Conservation (phyloP, 257 asterid species). For the Pogostemon cablin region DNA sequence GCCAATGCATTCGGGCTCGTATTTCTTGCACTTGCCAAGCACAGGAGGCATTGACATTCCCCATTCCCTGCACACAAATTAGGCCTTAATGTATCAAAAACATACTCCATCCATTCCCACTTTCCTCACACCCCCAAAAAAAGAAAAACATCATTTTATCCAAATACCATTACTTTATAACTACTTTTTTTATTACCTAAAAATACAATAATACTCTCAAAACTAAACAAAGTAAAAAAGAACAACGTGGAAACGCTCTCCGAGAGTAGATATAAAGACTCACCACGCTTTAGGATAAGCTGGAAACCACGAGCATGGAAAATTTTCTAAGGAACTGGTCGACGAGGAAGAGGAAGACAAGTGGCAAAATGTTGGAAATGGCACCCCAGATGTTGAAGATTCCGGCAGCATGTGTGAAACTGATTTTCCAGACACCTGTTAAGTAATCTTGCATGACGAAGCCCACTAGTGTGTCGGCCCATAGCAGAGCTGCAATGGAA, state of each 20-base stretch:
- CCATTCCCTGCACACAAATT: conserved; percentile 46
- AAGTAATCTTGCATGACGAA: conserved; percentile 63
- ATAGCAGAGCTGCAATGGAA: conserved; percentile 40
- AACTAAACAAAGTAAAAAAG: no score
- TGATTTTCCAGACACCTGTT: conserved; percentile 66
- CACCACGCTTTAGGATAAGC: conserved; percentile 43
- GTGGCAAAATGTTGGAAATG: conserved; percentile 38
- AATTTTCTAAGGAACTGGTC: conserved; percentile 45
- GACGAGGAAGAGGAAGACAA: conserved; percentile 44
- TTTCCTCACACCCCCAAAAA: no score
- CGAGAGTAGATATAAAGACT: neutral
- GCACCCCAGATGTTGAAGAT: conserved; percentile 60
- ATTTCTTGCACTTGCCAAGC: conserved; percentile 53
- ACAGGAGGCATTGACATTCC: conserved; percentile 60
- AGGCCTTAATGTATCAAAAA: no score
- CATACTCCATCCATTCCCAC: no score
- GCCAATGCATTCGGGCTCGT: conserved; percentile 50
- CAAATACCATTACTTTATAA: no score
- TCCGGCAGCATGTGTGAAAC: conserved; percentile 60
- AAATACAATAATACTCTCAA: no score
- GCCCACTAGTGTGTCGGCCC: conserved; percentile 44
- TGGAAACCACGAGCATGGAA: conserved; percentile 51
- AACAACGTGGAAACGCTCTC: no score
- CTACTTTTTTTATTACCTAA: no score
- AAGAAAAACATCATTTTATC: no score